Evolutionary conservation across 768 basidiomycete genomes (phyloP), one percentile per base, ranked within the genome.

Genomic region (Crepidotus variabilis): DNA sequence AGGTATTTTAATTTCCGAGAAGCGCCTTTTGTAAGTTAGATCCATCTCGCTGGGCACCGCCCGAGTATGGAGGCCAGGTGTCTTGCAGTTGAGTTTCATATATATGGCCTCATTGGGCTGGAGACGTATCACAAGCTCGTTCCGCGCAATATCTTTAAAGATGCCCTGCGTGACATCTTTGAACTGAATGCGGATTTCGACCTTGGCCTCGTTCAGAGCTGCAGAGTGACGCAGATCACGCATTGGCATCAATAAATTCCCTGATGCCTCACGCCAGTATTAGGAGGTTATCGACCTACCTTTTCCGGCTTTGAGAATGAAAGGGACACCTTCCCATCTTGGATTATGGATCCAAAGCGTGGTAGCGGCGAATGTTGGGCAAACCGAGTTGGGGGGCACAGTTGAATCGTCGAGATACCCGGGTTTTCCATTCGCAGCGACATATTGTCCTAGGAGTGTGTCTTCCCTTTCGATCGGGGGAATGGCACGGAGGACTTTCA

Each of bases 121-220:
- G 65, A 98, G 94, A 56, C 96, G 92, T 69, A 98, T 86, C 60
- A 99, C 97, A 65, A 99, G 83, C 74, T 99, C 96, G 74, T 99
- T 97, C 60, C 97, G 88, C 20, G 92, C 83, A 66, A 98, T 94
- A 65, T 98, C 88, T 71, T 89, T 88, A 84, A 98, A 99, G 68
- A 98, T 97, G 51, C 96, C 96, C 69, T 87, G 84, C 1, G 94
- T 94, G 52, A 96, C 94, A 70, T 98, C 95, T 75, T 94, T 98
- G 82, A 93, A 98, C 71, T 99, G 96, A 57, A 98, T 88, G 50
- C 96, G 91, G 64, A 98, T 88, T 74, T 98, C 96, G 54, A 98
- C 95, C 77, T 99, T 99, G 70, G 93, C 92, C 73, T 99, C 97
- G 76, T 98, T 97, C 58, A 99, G 76, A 4, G 96, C 95, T 96